These are phyloP conservation scores for Erythrophleum ivorense DNA, from an alignment of 331 rosid species.

Conservation along the genomic window DNA sequence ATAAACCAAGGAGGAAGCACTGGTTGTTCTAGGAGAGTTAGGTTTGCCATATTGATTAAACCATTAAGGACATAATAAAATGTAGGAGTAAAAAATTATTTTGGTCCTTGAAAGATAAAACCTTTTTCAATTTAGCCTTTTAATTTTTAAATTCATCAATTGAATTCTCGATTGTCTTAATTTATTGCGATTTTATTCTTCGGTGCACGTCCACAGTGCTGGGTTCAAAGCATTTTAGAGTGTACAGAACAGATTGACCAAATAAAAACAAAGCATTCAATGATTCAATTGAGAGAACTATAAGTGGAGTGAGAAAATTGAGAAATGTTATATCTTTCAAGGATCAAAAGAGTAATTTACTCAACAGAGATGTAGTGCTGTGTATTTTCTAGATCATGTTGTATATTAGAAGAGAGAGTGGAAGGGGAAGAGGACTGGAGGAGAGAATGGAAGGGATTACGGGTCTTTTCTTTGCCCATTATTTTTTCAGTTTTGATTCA, in stretches of 20 bases:
- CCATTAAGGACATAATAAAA: not conserved
- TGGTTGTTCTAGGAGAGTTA: slow-evolving; percentile 73
- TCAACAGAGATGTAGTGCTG: not conserved
- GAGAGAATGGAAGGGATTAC: not conserved
- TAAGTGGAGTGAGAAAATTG: not conserved
- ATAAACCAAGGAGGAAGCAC: slow-evolving; percentile 80
- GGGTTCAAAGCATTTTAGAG: not conserved
- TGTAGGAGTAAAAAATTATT: not conserved
- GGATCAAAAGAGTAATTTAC: slow-evolving; percentile 2
- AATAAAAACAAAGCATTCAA: not conserved
- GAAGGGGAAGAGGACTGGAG: not conserved
- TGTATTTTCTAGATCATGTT: not conserved
- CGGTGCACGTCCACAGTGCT: not conserved
- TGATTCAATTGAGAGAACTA: slow-evolving; percentile 5
- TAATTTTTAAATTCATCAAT: not conserved
- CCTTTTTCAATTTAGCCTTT: not conserved
- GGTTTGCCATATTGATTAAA: not conserved
- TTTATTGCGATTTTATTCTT: not conserved
- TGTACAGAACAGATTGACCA: not conserved
- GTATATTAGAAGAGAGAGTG: not conserved
- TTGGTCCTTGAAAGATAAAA: not conserved
- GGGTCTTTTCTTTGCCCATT: not conserved
- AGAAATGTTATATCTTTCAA: not conserved
- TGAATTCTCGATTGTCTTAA: not conserved
- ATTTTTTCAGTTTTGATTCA: not conserved